These are phyloP conservation scores for Allomyces macrogynus DNA, from an alignment of 192 early-diverging fungal genomes.

Conservation along the genomic window DNA sequence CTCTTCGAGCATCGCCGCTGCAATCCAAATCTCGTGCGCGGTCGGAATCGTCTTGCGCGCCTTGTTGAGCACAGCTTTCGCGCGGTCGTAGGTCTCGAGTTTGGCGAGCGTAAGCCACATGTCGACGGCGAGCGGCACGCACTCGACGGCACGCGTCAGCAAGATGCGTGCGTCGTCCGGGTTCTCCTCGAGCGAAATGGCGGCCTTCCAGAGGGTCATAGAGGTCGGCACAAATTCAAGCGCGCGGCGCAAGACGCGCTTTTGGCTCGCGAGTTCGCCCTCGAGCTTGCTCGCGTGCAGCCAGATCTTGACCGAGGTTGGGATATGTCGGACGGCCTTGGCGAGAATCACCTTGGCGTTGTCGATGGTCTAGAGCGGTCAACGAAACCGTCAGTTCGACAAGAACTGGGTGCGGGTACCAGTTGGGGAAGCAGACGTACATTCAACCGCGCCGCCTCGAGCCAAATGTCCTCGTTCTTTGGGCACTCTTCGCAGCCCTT, in stretches of 20 bases:
- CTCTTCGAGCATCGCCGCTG: conserved; percentile 79
- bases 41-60: conserved; percentile 68
- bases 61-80: conserved; percentile 73
- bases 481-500: conserved; percentile 90
- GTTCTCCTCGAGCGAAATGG: conserved; percentile 77
- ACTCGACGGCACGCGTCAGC: conserved; percentile 79
- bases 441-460: conserved; percentile 84
- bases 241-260: conserved; percentile 67
- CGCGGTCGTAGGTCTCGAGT: conserved; percentile 74
- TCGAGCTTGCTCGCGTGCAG: conserved; percentile 69
- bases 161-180: conserved; percentile 77
- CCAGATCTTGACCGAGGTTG: conserved; percentile 88
- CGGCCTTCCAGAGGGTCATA: conserved; percentile 77
- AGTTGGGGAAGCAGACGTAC: not conserved
- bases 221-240: conserved; percentile 87
- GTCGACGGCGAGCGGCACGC: conserved; percentile 73
- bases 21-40: conserved; percentile 86
- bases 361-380: conserved; percentile 21
- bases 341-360: conserved; percentile 82
- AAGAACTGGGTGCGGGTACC: not conserved
- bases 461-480: conserved; percentile 87
- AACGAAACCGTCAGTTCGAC: not conserved
- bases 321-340: conserved; percentile 68
- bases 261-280: conserved; percentile 47
- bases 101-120: conserved; percentile 90